Conservation (phyloP, 768 basidiomycete genomes). For the Mycena belliarum region DNA sequence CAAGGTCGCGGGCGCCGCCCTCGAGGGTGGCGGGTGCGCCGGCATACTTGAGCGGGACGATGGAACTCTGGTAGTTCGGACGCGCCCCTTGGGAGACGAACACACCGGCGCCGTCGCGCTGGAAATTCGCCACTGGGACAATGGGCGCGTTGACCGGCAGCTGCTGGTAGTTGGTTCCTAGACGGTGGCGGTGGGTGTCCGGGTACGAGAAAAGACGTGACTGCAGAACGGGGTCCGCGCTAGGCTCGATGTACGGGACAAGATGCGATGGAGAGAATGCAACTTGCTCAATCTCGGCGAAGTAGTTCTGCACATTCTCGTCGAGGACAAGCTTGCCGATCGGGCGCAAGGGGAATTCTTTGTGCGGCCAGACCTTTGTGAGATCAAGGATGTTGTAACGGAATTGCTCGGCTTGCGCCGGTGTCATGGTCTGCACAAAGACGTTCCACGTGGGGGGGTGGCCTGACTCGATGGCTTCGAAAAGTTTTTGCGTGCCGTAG, state of each 20-base stretch:
- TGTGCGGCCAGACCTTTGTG: constrained; percentile 91
- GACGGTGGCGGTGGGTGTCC: constrained; percentile 84
- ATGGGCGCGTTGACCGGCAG: constrained; percentile 85
- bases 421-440: constrained; percentile 92
- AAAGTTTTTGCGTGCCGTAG: constrained; percentile 77
- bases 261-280: constrained; percentile 91
- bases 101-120: constrained; percentile 75
- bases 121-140: constrained; percentile 83
- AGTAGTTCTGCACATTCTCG: constrained; percentile 83
- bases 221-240: constrained; percentile 91
- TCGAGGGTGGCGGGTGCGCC: constrained; percentile 48
- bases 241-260: constrained; percentile 86
- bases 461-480: constrained; percentile 79
- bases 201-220: constrained; percentile 95
- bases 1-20: constrained; percentile 39
- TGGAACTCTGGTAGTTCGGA: constrained; percentile 85
- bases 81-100: constrained; percentile 79
- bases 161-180: constrained; percentile 80
- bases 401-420: constrained; percentile 87
- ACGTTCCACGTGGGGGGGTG: constrained; percentile 88
- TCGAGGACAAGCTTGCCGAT: constrained; percentile 85
- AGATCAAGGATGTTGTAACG: constrained; percentile 89
- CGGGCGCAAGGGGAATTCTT: constrained; percentile 83
- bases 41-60: constrained; percentile 70
- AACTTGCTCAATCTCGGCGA: constrained; percentile 90